These are phyloP conservation scores for Backusella liffmaniae DNA, from an alignment of 192 early-diverging fungal species.

Conservation along the genomic window DNA sequence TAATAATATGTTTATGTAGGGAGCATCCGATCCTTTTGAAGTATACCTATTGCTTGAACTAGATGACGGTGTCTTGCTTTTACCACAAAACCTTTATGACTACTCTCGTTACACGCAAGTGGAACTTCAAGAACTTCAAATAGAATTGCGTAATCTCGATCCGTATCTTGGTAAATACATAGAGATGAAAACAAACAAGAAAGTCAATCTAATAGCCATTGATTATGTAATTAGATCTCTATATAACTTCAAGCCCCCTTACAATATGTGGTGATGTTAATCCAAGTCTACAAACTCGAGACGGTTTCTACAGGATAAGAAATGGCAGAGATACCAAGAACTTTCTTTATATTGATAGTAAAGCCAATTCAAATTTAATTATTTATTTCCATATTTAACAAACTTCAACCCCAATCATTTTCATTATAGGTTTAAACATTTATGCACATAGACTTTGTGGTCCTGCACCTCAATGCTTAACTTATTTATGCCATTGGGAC, in stretches of 20 bases:
- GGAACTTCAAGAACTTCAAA: constrained; percentile 61
- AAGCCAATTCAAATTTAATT: not conserved
- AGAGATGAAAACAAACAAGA: not conserved
- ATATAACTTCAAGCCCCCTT: constrained; percentile 54
- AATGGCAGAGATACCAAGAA: constrained; percentile 40
- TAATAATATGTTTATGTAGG: not conserved
- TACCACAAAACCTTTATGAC: constrained; percentile 64
- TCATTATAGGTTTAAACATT: constrained; percentile 44
- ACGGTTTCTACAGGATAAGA: constrained; percentile 23
- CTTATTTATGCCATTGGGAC: constrained; percentile 71
- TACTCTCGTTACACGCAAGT: constrained; percentile 50
- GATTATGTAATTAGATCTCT: constrained; percentile 40
- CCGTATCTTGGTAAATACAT: constrained; percentile 55
- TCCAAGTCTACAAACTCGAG: constrained; percentile 22
- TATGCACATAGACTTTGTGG: constrained; percentile 71
- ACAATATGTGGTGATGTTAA: constrained; percentile 45
- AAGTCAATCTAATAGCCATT: not conserved
- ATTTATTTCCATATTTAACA: not conserved
- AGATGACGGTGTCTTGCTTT: constrained; percentile 47
- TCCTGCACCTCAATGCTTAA: constrained; percentile 57
- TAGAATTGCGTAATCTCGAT: constrained; percentile 63
- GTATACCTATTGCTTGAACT: constrained; percentile 49
- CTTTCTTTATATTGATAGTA: constrained; percentile 56
- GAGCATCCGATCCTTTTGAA: constrained; percentile 50
- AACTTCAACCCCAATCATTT: not conserved